These are phyloP conservation scores for Nigrospora osmanthi DNA, from an alignment of 2,329 filamentous ascomycete genomes.

Conservation along the genomic window DNA sequence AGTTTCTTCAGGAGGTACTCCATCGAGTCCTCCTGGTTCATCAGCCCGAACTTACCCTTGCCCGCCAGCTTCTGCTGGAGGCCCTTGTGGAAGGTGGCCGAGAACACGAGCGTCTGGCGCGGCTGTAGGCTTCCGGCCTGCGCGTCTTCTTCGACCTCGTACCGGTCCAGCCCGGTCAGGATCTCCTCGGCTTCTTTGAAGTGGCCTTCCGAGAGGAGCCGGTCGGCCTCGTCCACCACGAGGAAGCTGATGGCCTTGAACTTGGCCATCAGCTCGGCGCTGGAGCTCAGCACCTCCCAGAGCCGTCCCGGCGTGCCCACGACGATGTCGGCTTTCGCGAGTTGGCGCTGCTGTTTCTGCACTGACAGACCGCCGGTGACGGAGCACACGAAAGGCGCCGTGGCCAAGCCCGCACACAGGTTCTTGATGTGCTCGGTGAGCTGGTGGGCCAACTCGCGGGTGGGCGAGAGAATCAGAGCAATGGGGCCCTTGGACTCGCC, in stretches of 20 bases:
- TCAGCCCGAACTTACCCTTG: constrained; percentile 60
- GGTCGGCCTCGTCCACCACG: constrained; percentile 90
- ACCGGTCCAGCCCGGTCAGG: constrained; percentile 67
- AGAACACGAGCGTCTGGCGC: constrained; percentile 90
- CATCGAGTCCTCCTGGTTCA: constrained; percentile 74
- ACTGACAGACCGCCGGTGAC: constrained; percentile 88
- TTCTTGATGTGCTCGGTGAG: constrained; percentile 74
- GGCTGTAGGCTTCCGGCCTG: constrained; percentile 35
- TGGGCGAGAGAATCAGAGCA: constrained; percentile 82
- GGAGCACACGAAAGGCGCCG: constrained; percentile 68
- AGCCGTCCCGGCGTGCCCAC: constrained; percentile 85
- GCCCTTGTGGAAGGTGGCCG: constrained; percentile 87
- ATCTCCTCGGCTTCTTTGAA: constrained; percentile 94
- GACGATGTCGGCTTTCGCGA: constrained; percentile 83
- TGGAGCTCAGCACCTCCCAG: constrained; percentile 86
- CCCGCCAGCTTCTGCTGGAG: constrained; percentile 86
- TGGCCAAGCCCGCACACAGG: constrained; percentile 55
- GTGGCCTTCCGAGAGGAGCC: constrained; percentile 83
- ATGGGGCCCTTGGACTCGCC: constrained; percentile 42
- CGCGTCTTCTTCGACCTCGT: constrained; percentile 45
- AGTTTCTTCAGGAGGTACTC: constrained; percentile 87
- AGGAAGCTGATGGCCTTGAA: constrained; percentile 73
- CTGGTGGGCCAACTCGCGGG: constrained; percentile 89
- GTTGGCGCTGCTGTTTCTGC: constrained; percentile 85
- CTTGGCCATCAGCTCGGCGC: constrained; percentile 57